Evolutionary conservation across 2,329 filamentous ascomycete genomes (phyloP), one percentile per base, ranked within the genome.

Genomic region (Diaporthe velutina): DNA sequence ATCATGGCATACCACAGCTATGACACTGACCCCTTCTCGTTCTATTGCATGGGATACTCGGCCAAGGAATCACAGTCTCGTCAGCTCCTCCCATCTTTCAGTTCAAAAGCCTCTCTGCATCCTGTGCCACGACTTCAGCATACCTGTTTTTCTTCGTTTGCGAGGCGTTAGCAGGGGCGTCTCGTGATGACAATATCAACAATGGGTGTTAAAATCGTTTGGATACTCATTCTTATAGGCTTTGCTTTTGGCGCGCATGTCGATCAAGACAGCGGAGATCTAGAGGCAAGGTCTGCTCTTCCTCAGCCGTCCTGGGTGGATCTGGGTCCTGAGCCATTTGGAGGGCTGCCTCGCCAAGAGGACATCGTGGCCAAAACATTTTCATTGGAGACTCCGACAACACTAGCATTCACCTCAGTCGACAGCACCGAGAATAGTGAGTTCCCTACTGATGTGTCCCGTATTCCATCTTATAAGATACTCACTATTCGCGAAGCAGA

Each of bases 281-380:
- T 54, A 17, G 33, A 30, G 12, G 19, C 33, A 30, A 54, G n/a
- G 28, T 25, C 40, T 42, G 33, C 19, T 30, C 25, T 42, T 7
- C 33, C 57, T 54, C 57, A 54, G 17, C 13, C 42, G 17, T 64
- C 70, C n/a, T 72, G 33, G 70, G 28, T 30, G 6, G 35, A 54
- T 12, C 13, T 60, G 28, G 68, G 40, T 19, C 22, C 54, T 4
- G 28, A 35, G 7, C 68, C 42, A 50, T 40, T 61, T 10, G 70
- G 55, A 28, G 70, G 30, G 5, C 8, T 52, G 19, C 45, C 28
- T 52, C 22, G 25, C 17, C 7, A 61, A 40, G 12, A 28, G n/a
- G 70, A 50, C 38, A 45, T n/a, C 25, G 19, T 19, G 40, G 33
- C 17, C 42, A 15, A 4, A 12, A 22, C 33, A 28, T 2, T 42